Base-by-base conservation (phyloP, 805 yeast species). In the Priceomyces carsonii region DNA sequence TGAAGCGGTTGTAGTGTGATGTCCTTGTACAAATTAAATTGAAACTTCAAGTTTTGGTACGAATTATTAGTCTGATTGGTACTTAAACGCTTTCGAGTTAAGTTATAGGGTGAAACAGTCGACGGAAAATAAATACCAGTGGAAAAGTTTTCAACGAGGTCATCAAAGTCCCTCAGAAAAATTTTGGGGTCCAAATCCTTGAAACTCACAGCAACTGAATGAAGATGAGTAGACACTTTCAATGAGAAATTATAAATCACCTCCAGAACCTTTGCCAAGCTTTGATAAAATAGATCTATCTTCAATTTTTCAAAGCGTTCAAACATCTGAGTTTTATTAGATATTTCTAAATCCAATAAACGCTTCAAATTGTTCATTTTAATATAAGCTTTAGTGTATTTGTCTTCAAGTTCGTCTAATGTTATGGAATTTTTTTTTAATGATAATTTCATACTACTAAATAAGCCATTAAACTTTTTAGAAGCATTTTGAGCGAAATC, bases 111-210 rank as follows among this genome's bases (percentile, higher is more conserved):
- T 1, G 64, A 51, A 9, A 60, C 43, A 12, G 45, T 48, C 2
- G 68, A 55, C 1, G 74, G 71, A 20, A 61, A 60, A 42, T 62
- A 69, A 5, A 68, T 56, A 1, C 74, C 74, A 5, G 70, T 55
- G 35, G 60, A 49, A 39, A 54, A 65, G 10, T 45, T 35, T 2
- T 42, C 43, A 3, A 63, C 14, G 16, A 59, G 37, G 10, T 43
- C 43, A 5, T 50, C 35, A 22, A 59, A 56, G 22, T 65, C 71
- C 3, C 33, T 38, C 5, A 36, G 34, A 25, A 50, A 50, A 29
- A 57, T 39, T 10, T 47, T 46, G 6, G 52, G 40, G 10, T 43
- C 41, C 34, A 53, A 53, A 12, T 50, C 39, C 3, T 44, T 36
- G 3, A 61, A 46, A 3, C 43, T 43, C 2, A 47, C 36, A 0